Percentiles rank a stretch among this genome's conserved stretches.
phyloP scores from a whole-genome alignment of 129 eudicot species.

The Artemisia argyi region DNA sequence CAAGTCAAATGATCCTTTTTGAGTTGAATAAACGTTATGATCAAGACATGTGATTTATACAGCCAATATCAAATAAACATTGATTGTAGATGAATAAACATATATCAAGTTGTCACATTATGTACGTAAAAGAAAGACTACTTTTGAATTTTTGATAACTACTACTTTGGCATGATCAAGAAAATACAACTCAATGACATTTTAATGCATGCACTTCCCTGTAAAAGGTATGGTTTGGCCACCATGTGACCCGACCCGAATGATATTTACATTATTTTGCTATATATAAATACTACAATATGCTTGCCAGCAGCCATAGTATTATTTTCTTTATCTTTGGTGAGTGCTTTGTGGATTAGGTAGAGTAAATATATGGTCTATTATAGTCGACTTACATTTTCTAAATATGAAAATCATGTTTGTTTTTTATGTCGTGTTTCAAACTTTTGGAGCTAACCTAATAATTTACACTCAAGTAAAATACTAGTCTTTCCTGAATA shows the following conservation, averaged over 20 bases:
- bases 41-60: slow-evolving; percentile 15
- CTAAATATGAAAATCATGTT: slow-evolving; percentile 16
- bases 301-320: slow-evolving; percentile 26
- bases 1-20: neutral
- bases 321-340: neutral
- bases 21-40: slow-evolving; percentile 27
- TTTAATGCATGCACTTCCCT: slow-evolving; percentile 14
- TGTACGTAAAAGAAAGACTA: slow-evolving; percentile 8
- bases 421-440: slow-evolving; percentile 19
- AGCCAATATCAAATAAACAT: neutral
- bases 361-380: slow-evolving; percentile 24
- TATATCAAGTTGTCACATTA: neutral
- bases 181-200: slow-evolving; percentile 15
- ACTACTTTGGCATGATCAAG: slow-evolving; percentile 30
- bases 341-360: slow-evolving; percentile 30
- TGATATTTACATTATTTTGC: neutral
- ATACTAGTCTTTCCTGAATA: no score
- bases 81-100: neutral
- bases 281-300: neutral
- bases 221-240: neutral
- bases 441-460: slow-evolving; percentile 7
- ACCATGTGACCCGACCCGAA: slow-evolving; percentile 40
- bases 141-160: slow-evolving; percentile 14
- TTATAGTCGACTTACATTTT: slow-evolving; percentile 20
- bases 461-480: neutral